Evolutionary conservation across 139 green algal species (phyloP), one percentile per base, ranked within the genome.

Genomic region (Picochlorum sp.): DNA sequence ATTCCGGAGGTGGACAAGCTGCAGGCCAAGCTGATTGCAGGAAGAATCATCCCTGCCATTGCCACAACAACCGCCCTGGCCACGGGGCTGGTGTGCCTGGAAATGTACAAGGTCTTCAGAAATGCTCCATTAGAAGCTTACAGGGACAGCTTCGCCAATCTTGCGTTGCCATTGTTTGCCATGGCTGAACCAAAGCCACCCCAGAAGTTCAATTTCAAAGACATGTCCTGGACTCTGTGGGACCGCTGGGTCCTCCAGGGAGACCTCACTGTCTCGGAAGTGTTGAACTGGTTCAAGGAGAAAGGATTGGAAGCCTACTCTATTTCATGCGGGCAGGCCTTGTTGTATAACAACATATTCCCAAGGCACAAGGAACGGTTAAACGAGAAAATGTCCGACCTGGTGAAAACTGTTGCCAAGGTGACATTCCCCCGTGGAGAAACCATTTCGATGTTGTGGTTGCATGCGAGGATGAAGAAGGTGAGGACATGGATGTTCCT

Each of bases 271-370:
- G 86, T 98, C 67, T 77, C 89, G 63, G 69, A 96, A 78, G 78
- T 81, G 49, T 76, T 99, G 10, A 84, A 95, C 64, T 98, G 90
- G 86, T 98, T 98, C 70, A 67, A 60, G 15, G 81, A 67, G 14
- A 74, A 76, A 45, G 57, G 55, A 11, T 77, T 99, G 55, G 84
- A 73, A 10, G 87, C 87, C 3, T 99, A 99, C 83, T 90, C 75
- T 70, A 94, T 99, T 66, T 94, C 83, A 16, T 94, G 81, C 50
- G 94, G 93, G 15, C 79, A 89, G 45, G 76, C 74, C 15, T 82
- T 99, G 61, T 69, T 99, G 28, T 99, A 97, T 79, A 99, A 97
- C 83, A 90, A 90, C 78, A 90, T 98, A 68, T 98, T 99, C 79
- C 90, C 92, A 47, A 96, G 91, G 70, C 94, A 99, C 83, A 90